Base-by-base conservation (phyloP, 768 basidiomycete species). In the Dacryopinax primogenitus region DNA sequence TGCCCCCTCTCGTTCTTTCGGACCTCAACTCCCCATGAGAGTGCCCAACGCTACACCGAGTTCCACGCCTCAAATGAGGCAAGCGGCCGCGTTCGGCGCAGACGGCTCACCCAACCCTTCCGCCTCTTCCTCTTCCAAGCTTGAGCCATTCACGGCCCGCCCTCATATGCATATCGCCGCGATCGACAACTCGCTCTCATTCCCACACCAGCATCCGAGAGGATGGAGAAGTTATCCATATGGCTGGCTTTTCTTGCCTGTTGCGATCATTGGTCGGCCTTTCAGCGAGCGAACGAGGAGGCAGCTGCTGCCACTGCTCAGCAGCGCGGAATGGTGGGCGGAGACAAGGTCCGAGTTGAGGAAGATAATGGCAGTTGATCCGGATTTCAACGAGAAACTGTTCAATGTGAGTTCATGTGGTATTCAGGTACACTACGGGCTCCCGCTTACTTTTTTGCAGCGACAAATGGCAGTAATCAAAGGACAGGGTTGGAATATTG, bases 381-480 rank as follows among this genome's bases (percentile, higher is more conserved):
- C 86, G 2, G 91, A 89, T 32, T 70, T 67, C 36, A 66, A 67
- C 28, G 67, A 70, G 36, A 41, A 63, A 26, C 63, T 66, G 66
- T 72, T 70, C 65, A 45, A 36, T 13, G 63, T 63, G 63, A 13
- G 66, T 32, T 28, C 32, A 1, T 73, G 13, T 63, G 39, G 58
- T 18, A 36, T 66, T 62, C 61, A 58, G 4, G 23, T 30, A 28
- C 15, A 6, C 15, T 26, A 28, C 9, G 23, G 33, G 32, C 4
- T 9, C 30, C 35, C 66, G 21, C 66, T 62, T 28, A 35, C 34
- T 28, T 30, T 16, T 64, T 66, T 36, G 63, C 65, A 89, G 87
- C 80, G 87, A 67, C 92, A 95, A 80, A 75, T 94, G 65, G 86
- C 90, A n/a, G 90, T 95, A 3, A 86, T 95, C 66, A 94, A 94